Evolutionary conservation across 352 stramenopile genomes (phyloP), one percentile per base, ranked within the genome.

Genomic region (Phytophthora vignae): DNA sequence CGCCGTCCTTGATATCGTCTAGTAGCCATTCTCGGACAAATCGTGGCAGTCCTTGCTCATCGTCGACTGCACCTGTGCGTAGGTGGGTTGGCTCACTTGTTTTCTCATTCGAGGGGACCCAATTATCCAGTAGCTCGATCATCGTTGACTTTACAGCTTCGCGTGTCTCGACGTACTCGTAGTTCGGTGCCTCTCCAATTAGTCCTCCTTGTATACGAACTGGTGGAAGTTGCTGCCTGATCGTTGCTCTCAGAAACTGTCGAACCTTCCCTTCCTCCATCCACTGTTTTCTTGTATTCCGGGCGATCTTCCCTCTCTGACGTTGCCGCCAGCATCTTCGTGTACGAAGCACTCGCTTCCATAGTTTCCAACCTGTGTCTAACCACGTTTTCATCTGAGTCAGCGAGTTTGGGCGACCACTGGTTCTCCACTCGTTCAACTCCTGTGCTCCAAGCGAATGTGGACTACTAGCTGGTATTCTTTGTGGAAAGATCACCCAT

Each of bases 131-230:
- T 42, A 42, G 12, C 36, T 17, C 36, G 12, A 42, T 15, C 12
- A 42, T 17, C 36, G 36, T 42, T 12, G 11, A 1, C 36, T 15
- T 42, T 15, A 42, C 36, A 15, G 36, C 36, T 21, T 52, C 36
- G 4, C 22, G n/a, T 9, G 55, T 36, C 52, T 53, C 55, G 3
- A 53, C n/a, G 25, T 62, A 62, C 10, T 53, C 38, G 12, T 53
- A 62, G 12, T 22, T 38, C 12, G 55, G 55, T 31, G 31, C 55
- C 4, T 50, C 40, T 21, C 55, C 55, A 3, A 53, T 33, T 3
- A 53, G 10, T 14, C 36, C 21, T 19, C 29, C 29, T 33, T 33
- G 29, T 33, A 33, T 33, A 33, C 29, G 29, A 33, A 33, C 29
- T 33, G 29, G 29, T 33, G 29, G 29, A 33, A 33, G 29, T 33